phyloP scores from a whole-genome alignment of 2,329 filamentous ascomycete genomes.

The Colletotrichum nymphaeae region DNA sequence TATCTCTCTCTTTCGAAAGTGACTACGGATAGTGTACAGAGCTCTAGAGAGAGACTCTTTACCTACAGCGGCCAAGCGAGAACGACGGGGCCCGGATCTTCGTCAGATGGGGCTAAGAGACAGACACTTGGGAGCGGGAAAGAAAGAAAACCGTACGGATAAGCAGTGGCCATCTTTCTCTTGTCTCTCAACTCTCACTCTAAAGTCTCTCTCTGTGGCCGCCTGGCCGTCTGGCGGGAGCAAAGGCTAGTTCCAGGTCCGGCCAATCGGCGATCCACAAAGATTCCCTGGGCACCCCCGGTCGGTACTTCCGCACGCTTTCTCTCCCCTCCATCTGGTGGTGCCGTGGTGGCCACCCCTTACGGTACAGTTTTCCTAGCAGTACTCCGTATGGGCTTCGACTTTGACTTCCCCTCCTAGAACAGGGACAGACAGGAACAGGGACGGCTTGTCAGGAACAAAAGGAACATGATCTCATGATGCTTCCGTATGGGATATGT shows the following conservation, averaged over 20 bases:
- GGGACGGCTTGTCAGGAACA: too few relatives aligned
- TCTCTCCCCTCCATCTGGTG: background rate
- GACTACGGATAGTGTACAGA: too few relatives aligned
- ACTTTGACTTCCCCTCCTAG: background rate
- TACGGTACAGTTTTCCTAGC: background rate
- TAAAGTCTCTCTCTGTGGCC: too few relatives aligned
- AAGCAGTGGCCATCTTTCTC: background rate
- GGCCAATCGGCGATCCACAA: constrained; percentile 31
- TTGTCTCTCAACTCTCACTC: too few relatives aligned
- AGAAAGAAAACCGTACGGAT: background rate
- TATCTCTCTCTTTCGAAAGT: too few relatives aligned
- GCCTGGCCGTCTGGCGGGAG: too few relatives aligned
- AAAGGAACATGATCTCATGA: constrained; percentile 1
- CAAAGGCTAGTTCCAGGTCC: constrained; percentile 17
- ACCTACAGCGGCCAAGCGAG: too few relatives aligned
- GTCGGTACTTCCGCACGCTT: constrained; percentile 20
- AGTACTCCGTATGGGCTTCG: background rate
- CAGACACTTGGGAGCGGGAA: background rate
- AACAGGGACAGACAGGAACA: background rate
- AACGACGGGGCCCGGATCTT: too few relatives aligned
- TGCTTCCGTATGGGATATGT: too few relatives aligned
- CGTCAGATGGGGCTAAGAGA: background rate
- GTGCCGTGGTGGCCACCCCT: too few relatives aligned
- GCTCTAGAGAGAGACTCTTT: too few relatives aligned
- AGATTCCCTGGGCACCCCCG: constrained; percentile 9